These are phyloP conservation scores for Arachnomyces sp. DNA, from an alignment of 2,329 filamentous ascomycete species.

Conservation along the genomic window DNA sequence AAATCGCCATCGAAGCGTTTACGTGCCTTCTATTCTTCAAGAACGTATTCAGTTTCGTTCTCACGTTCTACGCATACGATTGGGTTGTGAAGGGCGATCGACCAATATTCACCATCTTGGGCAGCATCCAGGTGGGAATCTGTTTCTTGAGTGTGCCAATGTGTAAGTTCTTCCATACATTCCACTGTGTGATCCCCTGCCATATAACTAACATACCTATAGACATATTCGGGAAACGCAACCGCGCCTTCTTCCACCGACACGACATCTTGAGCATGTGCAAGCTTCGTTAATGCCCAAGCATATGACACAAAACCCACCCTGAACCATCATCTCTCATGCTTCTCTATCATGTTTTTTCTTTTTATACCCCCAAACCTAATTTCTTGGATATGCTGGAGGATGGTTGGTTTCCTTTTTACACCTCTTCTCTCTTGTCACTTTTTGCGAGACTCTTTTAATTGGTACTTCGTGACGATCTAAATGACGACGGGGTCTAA, in stretches of 20 bases:
- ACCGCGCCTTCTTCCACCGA: conserved; percentile 65
- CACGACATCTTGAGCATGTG: conserved; percentile 57
- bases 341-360: too few species aligned
- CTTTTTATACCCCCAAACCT: too few species aligned
- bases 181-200: not conserved
- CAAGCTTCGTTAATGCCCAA: too few species aligned
- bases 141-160: conserved; percentile 67
- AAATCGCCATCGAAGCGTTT: conserved; percentile 78
- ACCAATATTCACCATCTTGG: conserved; percentile 59
- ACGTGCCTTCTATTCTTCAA: conserved; percentile 89
- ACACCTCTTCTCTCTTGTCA: too few species aligned
- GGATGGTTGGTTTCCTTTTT: too few species aligned
- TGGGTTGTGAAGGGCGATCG: conserved; percentile 61
- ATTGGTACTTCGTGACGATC: too few species aligned
- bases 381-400: too few species aligned
- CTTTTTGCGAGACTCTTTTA: too few species aligned
- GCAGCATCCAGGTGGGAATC: conserved; percentile 66
- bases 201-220: conserved; percentile 2
- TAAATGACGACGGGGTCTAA: too few species aligned
- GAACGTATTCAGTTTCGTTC: conserved; percentile 80
- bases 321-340: too few species aligned
- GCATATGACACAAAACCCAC: too few species aligned
- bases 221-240: conserved; percentile 73
- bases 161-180: conserved; percentile 54
- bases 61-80: conserved; percentile 76